Evolutionary conservation across 2,329 filamentous ascomycete species (phyloP), one percentile per base, ranked within the genome.

Genomic region (Cladophialophora exuberans): DNA sequence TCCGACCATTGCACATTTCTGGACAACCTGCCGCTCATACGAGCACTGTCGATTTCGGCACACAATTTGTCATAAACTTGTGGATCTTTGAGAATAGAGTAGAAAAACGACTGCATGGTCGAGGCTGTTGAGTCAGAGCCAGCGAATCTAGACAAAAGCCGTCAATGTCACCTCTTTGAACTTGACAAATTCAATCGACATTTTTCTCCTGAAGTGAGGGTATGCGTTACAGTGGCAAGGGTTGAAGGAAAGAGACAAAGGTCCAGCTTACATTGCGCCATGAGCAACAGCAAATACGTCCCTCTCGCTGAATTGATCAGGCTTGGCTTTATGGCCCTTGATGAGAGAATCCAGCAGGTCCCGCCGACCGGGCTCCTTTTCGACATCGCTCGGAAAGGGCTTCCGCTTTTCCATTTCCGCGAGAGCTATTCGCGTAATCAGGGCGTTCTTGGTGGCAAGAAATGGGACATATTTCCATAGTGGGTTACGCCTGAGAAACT

Each of bases 111-210:
- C 59, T 82, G 79, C 79, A 82, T 82, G 0, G 79, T 81, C 3
- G 79, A 81, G 10, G 82, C 82, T 0, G 82, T 83, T 0, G 82
- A 83, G 68, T 85, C 82, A 10, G 83, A 83, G 22, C 83, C 83
- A 15, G 68, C 69, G n/a, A 67, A 64, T 7, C 58, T 60, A 33
- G n/a, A n/a, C n/a, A 49, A n/a, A 20, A 3, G 4, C 18, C 35
- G 22, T 13, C 20, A 18, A 30, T 25, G n/a, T 15, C 2, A 49
- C 22, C 11, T 26, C 18, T 18, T 7, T 36, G 17, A 23, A 3
- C 6, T 15, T n/a, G 26, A 26, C 23, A 3, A n/a, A n/a, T n/a
- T n/a, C n/a, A n/a, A n/a, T n/a, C 26, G 11, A 42, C 39, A 42
- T n/a, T n/a, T n/a, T n/a, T n/a, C n/a, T n/a, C n/a, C n/a, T n/a